phyloP scores from a whole-genome alignment of 1,139 yeast species.

The Pichia sp. region DNA sequence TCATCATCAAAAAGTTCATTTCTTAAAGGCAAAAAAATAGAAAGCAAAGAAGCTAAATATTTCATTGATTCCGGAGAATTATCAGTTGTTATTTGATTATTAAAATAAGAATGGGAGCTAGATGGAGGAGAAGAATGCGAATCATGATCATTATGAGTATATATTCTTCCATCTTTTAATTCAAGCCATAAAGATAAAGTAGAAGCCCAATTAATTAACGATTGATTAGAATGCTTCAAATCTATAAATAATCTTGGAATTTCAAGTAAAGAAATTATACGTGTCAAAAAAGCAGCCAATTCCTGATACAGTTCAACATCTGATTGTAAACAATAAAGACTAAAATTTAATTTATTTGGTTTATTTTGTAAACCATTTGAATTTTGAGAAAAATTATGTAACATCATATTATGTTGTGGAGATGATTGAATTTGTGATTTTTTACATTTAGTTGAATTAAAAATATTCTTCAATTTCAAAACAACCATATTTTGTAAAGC shows the following conservation, averaged over 20 bases:
- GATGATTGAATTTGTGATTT: no score
- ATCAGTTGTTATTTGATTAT: neutral
- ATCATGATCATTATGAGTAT: constrained; percentile 4
- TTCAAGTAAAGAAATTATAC: constrained; percentile 38
- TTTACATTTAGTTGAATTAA: constrained; percentile 2
- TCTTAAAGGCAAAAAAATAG: constrained; percentile 38
- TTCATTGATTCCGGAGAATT: constrained; percentile 9
- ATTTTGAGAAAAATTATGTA: no score
- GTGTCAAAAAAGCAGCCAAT: constrained; percentile 34
- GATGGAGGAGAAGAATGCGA: neutral
- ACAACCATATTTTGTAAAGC: constrained; percentile 36
- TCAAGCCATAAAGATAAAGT: constrained; percentile 51
- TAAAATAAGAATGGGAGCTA: neutral
- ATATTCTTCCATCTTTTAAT: constrained; percentile 41
- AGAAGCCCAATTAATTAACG: constrained; percentile 45
- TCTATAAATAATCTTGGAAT: constrained; percentile 40
- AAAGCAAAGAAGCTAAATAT: constrained; percentile 43
- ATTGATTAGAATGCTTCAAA: constrained; percentile 23
- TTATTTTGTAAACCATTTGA: neutral
- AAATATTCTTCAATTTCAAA: constrained; percentile 25
- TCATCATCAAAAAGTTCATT: constrained; percentile 30
- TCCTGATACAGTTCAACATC: constrained; percentile 39
- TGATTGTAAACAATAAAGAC: constrained; percentile 33
- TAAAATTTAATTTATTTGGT: constrained; percentile 29
- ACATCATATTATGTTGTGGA: no score